Percentiles rank a stretch among this genome's conserved stretches.
These are phyloP conservation scores for Cercophora newfieldiana DNA, from an alignment of 495 filamentous ascomycete species.

Conservation along the genomic window DNA sequence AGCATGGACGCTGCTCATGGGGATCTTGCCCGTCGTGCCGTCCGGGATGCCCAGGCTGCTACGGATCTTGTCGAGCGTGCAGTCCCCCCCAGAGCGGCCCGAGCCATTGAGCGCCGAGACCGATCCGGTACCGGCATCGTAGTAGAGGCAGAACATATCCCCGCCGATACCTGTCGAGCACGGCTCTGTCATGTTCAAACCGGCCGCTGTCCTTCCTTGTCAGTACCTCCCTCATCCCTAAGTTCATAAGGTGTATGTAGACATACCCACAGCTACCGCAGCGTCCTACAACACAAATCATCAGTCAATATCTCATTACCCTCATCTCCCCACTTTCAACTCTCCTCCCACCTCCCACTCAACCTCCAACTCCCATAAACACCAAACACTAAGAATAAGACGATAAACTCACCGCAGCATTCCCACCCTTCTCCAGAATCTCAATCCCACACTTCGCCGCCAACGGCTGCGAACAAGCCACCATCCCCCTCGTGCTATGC, in stretches of 20 bases:
- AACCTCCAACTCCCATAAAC: too few relatives aligned
- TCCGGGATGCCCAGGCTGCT: constrained; percentile 67
- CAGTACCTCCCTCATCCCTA: neutral
- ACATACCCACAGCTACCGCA: constrained; percentile 68
- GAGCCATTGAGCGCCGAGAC: constrained; percentile 89
- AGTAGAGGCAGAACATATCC: constrained; percentile 97
- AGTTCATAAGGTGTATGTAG: neutral
- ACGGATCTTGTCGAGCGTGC: constrained; percentile 67
- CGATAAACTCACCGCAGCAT: constrained; percentile 73
- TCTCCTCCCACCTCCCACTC: too few relatives aligned
- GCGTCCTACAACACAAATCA: constrained; percentile 73
- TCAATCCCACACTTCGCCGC: constrained; percentile 85
- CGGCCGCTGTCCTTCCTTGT: constrained; percentile 58
- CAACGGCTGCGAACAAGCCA: constrained; percentile 87
- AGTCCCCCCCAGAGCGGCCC: constrained; percentile 71
- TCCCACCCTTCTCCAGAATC: constrained; percentile 82
- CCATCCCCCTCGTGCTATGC: constrained; percentile 90
- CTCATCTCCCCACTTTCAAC: neutral
- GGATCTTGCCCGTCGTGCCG: constrained; percentile 63
- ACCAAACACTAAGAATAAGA: constrained; percentile 23
- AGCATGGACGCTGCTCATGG: constrained; percentile 73
- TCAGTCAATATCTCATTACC: constrained; percentile 11
- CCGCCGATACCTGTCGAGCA: constrained; percentile 94
- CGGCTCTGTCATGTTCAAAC: constrained; percentile 91
- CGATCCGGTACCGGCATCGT: constrained; percentile 76